Evolutionary conservation across 305 asterid species (phyloP).

Genomic region (Solanum hybrid): DNA sequence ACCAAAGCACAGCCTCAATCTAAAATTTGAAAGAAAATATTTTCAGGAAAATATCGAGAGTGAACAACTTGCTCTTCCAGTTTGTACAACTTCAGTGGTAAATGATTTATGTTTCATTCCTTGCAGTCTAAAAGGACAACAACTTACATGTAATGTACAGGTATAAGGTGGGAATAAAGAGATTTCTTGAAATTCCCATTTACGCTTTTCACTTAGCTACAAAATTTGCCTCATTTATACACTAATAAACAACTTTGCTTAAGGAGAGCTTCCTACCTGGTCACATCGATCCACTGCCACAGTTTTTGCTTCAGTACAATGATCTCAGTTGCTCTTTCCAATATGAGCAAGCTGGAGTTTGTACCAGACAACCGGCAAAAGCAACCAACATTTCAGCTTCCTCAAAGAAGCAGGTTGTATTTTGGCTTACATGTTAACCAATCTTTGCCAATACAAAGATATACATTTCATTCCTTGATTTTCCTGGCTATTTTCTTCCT

Average conservation of each 20-base stretch:
- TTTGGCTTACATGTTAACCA: background rate
- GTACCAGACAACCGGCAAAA: background rate
- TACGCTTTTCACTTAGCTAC: background rate
- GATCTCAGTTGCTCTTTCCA: background rate
- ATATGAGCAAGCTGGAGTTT: background rate
- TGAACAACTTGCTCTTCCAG: background rate
- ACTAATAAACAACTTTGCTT: background rate
- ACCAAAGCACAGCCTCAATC: background rate
- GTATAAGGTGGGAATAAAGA: background rate
- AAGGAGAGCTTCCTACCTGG: background rate
- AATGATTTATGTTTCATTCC: background rate
- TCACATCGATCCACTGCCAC: background rate
- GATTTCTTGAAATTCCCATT: background rate
- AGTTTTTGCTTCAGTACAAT: background rate
- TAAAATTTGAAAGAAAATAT: background rate
- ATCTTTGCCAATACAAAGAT: background rate
- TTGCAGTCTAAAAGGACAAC: background rate
- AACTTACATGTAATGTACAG: background rate
- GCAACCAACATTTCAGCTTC: background rate
- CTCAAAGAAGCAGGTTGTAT: background rate
- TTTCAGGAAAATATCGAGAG: background rate
- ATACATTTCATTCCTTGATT: slow-evolving; percentile 22
- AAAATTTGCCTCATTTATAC: slow-evolving; percentile 3
- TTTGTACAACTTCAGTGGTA: background rate
- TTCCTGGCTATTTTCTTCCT: slow-evolving; percentile 23